Evolutionary conservation across 1,139 yeast species (phyloP).

Genomic region (Entelexis paramagnoliae): DNA sequence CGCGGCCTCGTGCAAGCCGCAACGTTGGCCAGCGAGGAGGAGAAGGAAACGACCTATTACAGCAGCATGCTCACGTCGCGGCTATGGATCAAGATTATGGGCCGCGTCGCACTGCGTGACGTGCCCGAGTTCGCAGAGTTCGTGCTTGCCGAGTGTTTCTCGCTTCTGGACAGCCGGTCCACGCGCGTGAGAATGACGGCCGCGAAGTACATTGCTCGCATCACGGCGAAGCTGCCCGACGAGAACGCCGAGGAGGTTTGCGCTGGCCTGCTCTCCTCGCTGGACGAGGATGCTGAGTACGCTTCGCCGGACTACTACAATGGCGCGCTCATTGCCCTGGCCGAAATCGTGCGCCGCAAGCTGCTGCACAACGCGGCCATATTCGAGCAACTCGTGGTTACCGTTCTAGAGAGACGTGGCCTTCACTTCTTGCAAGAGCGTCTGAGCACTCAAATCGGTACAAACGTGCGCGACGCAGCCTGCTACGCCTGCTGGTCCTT

Average conservation of each 20-base stretch:
- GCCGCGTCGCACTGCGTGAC: constrained; percentile 30
- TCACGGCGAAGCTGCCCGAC: constrained; percentile 29
- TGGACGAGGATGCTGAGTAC: constrained; percentile 27
- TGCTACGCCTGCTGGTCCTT: constrained; percentile 66
- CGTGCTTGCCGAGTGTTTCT: constrained; percentile 34
- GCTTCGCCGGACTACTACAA: constrained; percentile 36
- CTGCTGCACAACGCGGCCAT: background rate
- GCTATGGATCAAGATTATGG: constrained; percentile 32
- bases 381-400: constrained; percentile 12
- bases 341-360: constrained; percentile 36
- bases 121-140: constrained; percentile 33
- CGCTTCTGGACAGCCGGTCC: constrained; percentile 31
- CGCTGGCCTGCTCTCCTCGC: constrained; percentile 27
- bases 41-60: background rate
- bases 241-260: constrained; percentile 32
- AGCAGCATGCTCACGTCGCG: constrained; percentile 18
- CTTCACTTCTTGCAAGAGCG: constrained; percentile 46
- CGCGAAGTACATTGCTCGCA: constrained; percentile 40
- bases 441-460: constrained; percentile 46
- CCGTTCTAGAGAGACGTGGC: constrained; percentile 33
- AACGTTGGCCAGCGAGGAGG: background rate
- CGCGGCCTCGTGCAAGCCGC: background rate
- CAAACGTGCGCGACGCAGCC: constrained; percentile 71
- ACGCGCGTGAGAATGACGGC: constrained; percentile 38
- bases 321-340: constrained; percentile 38